Base-by-base conservation (phyloP, 2,329 filamentous ascomycete genomes). In the Aspergillus sp. region DNA sequence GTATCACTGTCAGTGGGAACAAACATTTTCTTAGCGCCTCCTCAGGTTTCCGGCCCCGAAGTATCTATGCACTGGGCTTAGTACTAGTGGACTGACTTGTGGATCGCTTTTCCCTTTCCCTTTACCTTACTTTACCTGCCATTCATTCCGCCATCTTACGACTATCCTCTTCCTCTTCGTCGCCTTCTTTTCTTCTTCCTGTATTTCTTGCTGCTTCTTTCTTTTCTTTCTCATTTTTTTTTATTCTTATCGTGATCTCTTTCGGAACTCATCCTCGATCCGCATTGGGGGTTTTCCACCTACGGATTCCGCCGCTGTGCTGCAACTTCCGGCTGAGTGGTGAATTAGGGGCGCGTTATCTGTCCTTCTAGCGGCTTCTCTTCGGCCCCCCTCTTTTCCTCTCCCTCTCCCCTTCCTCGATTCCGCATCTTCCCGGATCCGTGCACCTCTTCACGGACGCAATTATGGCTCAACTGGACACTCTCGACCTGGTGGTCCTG, bases 391-490 rank as follows among this genome's bases (percentile, higher is more conserved):
- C 17, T 42, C 26, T 43, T 26, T 13, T 40, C 32, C n/a, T 45
- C 46, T 50, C 43, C 40, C 48, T 40, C 22, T 38, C 49, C 46
- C 22, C 36, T 35, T 49, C 48, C 46, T 40, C 19, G n/a, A 16
- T 33, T 53, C 14, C 7, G 14, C 41, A 19, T 24, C 40, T 45
- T 43, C 26, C 42, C 46, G 32, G 35, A 30, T 32, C 24, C 43
- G 19, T 17, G 32, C 22, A 24, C 33, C 32, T 50, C 19, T 20
- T 22, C 9, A 22, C 44, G 19, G 30, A 30, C 41, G 35, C 49
- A 59, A 57, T 42, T 46, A 97, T 99, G 94, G 90, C 93, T 62
- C 89, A 96, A 81, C 85, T 99, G 70, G 94, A 99, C 72, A 95
- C 91, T 22, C 79, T 99, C 78, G 94, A 99, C 82, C 82, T 97